Percentiles rank a stretch among this genome's conserved stretches.
Conservation (phyloP, 345 rosid genomes). For the Cardamine resedifolia region DNA sequence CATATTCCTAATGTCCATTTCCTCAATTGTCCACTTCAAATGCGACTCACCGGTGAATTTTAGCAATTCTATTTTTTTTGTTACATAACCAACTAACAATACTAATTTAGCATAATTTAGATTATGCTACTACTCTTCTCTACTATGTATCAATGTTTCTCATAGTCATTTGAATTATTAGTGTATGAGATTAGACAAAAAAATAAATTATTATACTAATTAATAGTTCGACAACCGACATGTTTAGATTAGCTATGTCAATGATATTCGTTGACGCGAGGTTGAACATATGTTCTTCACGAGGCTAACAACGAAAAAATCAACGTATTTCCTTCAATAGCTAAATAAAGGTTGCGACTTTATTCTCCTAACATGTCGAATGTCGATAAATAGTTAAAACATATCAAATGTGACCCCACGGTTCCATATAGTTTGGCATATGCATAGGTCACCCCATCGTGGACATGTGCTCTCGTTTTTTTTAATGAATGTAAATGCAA, state of each 20-base stretch:
- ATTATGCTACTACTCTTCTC: background rate
- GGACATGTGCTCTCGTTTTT: conserved; percentile 32
- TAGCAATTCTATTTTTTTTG: background rate
- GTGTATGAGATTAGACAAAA: background rate
- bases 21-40: conserved; percentile 7
- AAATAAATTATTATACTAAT: background rate
- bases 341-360: conserved; percentile 14
- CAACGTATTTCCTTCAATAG: conserved; percentile 20
- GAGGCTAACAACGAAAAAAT: conserved; percentile 24
- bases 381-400: conserved; percentile 34
- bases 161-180: background rate
- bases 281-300: conserved; percentile 20
- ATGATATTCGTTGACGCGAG: conserved; percentile 23
- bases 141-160: background rate
- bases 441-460: conserved; percentile 26
- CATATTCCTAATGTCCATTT: conserved; percentile 21
- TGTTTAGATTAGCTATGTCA: conserved; percentile 13
- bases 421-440: conserved; percentile 29
- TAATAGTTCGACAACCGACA: conserved; percentile 8
- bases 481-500: conserved; percentile 7
- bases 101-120: too few relatives aligned
- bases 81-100: too few relatives aligned
- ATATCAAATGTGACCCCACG: conserved; percentile 29
- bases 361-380: conserved; percentile 27
- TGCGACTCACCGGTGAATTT: conserved; percentile 10